Evolutionary conservation across 2,329 filamentous ascomycete species (phyloP).

Genomic region (Tolypocladium ophioglossoides): DNA sequence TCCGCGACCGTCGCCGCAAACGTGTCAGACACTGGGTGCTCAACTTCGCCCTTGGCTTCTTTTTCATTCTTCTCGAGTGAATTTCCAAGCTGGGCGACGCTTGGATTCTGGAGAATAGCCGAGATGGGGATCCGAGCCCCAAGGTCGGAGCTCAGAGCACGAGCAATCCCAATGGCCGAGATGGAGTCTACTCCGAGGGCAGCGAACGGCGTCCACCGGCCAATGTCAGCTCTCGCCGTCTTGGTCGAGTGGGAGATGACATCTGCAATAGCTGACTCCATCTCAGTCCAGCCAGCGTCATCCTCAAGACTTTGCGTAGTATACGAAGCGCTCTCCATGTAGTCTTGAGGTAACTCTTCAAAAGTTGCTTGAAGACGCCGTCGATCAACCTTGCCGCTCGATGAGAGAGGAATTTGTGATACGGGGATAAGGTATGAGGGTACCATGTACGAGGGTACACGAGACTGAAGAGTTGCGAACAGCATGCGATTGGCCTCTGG

Average conservation of each 20-base stretch:
- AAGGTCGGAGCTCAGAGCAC: conserved; percentile 36
- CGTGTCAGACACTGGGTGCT: conserved; percentile 13
- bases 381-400: conserved; percentile 66
- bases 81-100: conserved; percentile 48
- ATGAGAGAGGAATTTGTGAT: conserved; percentile 56
- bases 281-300: conserved; percentile 35
- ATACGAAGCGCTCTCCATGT: conserved; percentile 27
- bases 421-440: conserved; percentile 66
- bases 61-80: conserved; percentile 3
- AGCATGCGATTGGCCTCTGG: conserved; percentile 30
- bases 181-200: conserved; percentile 77
- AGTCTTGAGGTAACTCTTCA: conserved; percentile 27
- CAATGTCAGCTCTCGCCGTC: conserved; percentile 35
- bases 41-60: neutral
- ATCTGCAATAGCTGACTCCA: conserved; percentile 45
- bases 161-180: conserved; percentile 62
- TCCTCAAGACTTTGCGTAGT: conserved; percentile 16
- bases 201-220: conserved; percentile 61
- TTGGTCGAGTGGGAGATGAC: conserved; percentile 41
- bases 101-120: conserved; percentile 56
- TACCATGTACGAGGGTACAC: conserved; percentile 67
- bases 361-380: conserved; percentile 39
- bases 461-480: conserved; percentile 40
- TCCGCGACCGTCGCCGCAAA: conserved; percentile 13
- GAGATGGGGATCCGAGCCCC: conserved; percentile 51